These are phyloP conservation scores for Elsinoe ampelina DNA, from an alignment of 2,329 filamentous ascomycete genomes.

Conservation along the genomic window DNA sequence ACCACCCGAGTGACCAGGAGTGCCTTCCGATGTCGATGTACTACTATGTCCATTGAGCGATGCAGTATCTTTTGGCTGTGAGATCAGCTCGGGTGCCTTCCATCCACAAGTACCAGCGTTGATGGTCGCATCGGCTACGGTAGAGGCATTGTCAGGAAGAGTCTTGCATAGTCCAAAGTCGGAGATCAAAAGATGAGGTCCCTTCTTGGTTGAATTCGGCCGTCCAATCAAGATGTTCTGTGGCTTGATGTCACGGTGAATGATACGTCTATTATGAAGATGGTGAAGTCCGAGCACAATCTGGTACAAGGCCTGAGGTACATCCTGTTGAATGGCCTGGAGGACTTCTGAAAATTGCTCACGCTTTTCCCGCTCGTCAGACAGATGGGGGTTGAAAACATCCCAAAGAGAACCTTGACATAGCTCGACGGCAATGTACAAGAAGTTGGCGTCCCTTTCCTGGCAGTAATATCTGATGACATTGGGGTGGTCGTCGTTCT, in stretches of 20 bases:
- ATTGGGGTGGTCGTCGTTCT: conserved; percentile 92
- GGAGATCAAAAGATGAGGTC: conserved; percentile 82
- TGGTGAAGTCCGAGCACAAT: conserved; percentile 84
- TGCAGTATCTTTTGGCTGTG: conserved; percentile 42
- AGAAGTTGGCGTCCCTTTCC: conserved; percentile 76
- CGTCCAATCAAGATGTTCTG: conserved; percentile 83
- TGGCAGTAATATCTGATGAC: conserved; percentile 96
- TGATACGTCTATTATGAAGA: conserved; percentile 83
- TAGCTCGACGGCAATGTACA: conserved; percentile 92
- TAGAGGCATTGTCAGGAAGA: conserved; percentile 85
- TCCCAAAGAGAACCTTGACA: conserved; percentile 92
- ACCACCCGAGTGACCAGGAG: conserved; percentile 46
- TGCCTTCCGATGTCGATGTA: conserved; percentile 45
- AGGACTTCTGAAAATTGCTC: conserved; percentile 50
- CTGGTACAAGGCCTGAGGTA: conserved; percentile 74
- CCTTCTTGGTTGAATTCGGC: conserved; percentile 44
- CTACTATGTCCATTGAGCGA: conserved; percentile 39
- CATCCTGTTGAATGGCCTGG: conserved; percentile 61
- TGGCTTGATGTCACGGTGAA: conserved; percentile 93
- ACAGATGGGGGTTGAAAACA: conserved; percentile 80
- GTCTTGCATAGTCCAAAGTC: conserved; percentile 98
- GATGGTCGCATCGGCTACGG: conserved; percentile 86
- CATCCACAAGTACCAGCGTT: conserved; percentile 92
- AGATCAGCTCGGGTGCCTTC: conserved; percentile 87
- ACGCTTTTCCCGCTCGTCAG: conserved; percentile 34